A percentile compares a stretch with the other conserved stretches of the same genome.
phyloP scores from a whole-genome alignment of 169 alveolate genomes.

The Theileria luwenshuni region DNA sequence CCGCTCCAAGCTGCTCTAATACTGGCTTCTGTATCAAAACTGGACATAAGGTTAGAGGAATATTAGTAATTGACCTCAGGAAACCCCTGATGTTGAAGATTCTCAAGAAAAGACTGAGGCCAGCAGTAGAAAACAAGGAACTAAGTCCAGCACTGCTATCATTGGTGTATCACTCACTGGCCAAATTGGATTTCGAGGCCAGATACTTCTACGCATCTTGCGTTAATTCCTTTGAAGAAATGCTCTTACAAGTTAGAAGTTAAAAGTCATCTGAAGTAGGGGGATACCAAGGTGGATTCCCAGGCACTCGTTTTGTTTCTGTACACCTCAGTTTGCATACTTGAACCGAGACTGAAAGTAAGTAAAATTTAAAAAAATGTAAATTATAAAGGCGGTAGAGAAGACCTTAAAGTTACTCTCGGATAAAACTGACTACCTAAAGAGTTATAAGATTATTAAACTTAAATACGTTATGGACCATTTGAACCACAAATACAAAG shows the following conservation, averaged over 20 bases:
- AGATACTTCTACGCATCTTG: slow-evolving; percentile 39
- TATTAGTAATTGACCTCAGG: not conserved
- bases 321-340: slow-evolving; percentile 61
- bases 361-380: not conserved
- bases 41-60: slow-evolving; percentile 71
- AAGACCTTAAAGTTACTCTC: slow-evolving; percentile 59
- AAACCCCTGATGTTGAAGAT: slow-evolving; percentile 65
- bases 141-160: slow-evolving; percentile 69
- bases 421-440: slow-evolving; percentile 61
- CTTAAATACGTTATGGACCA: slow-evolving; percentile 73
- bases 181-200: slow-evolving; percentile 73
- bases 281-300: slow-evolving; percentile 55
- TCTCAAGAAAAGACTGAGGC: slow-evolving; percentile 53
- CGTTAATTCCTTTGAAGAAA: not conserved
- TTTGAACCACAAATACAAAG: slow-evolving; percentile 58
- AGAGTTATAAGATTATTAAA: slow-evolving; percentile 69
- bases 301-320: slow-evolving; percentile 73
- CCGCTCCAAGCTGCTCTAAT: slow-evolving; percentile 72
- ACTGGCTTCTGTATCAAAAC: slow-evolving; percentile 72
- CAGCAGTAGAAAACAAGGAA: slow-evolving; percentile 58
- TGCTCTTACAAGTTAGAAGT: slow-evolving; percentile 18
- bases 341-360: slow-evolving; percentile 40
- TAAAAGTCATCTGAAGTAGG: not conserved
- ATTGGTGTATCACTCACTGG: slow-evolving; percentile 72
- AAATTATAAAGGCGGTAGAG: slow-evolving; percentile 63